Conservation (phyloP, 1,139 yeast genomes). For the Zygotorulaspora mrakii region DNA sequence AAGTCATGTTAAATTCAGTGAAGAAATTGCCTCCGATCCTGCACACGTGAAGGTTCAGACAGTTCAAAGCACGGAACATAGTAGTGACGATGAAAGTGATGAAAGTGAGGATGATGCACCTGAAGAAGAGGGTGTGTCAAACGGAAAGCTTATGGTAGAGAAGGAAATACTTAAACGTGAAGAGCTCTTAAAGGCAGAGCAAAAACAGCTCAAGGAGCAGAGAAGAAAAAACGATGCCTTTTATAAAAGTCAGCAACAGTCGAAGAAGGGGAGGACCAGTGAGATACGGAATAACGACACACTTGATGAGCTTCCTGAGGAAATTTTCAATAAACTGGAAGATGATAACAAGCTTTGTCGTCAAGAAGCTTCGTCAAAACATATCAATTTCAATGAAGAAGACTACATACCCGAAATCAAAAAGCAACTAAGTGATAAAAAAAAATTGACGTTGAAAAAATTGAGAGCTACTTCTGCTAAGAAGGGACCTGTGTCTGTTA, state of each 20-base stretch:
- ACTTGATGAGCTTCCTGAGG: slow-evolving; percentile 33
- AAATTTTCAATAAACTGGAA: slow-evolving; percentile 29
- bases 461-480: slow-evolving; percentile 41
- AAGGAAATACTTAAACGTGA: slow-evolving; percentile 39
- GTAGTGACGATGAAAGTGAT: slow-evolving; percentile 20
- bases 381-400: slow-evolving; percentile 33
- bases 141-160: slow-evolving; percentile 35
- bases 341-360: slow-evolving; percentile 12
- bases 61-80: background rate
- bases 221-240: slow-evolving; percentile 49
- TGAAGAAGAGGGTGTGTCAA: slow-evolving; percentile 38
- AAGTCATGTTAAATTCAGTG: slow-evolving; percentile 25
- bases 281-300: slow-evolving; percentile 28
- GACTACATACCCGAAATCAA: slow-evolving; percentile 23
- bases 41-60: background rate
- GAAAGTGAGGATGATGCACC: slow-evolving; percentile 39
- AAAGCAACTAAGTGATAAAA: slow-evolving; percentile 41
- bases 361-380: slow-evolving; percentile 19
- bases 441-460: slow-evolving; percentile 44
- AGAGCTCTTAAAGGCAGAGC: slow-evolving; percentile 39
- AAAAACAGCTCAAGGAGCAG: slow-evolving; percentile 44
- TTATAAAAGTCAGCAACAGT: slow-evolving; percentile 45
- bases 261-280: slow-evolving; percentile 37
- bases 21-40: too few species aligned
- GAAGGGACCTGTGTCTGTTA: slow-evolving; percentile 57